Evolutionary conservation across 1,284 basidiomycete genomes (phyloP).

Genomic region (Stygiomarasmius scandens): DNA sequence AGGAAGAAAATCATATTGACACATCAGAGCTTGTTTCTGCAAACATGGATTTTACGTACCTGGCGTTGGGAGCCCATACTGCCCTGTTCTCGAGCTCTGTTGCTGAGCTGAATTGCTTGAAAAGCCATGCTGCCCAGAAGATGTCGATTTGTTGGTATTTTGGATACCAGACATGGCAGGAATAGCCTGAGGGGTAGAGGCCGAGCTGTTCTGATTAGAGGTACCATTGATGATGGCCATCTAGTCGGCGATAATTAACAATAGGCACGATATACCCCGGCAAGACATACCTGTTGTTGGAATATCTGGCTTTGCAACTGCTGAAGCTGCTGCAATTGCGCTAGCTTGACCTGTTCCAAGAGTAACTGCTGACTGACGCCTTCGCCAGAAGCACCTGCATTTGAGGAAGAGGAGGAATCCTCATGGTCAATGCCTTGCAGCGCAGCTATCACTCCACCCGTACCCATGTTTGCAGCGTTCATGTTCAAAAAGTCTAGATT

Average conservation of each 20-base stretch:
- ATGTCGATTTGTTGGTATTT: not conserved
- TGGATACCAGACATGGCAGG: not conserved
- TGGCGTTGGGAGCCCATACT: constrained; percentile 65
- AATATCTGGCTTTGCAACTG: constrained; percentile 82
- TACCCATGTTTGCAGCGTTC: constrained; percentile 7
- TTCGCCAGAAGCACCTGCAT: constrained; percentile 9
- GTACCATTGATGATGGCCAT: constrained; percentile 71
- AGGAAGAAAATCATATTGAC: constrained; percentile 9
- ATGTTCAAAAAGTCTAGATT: not conserved
- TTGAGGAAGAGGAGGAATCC: not conserved
- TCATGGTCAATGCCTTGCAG: constrained; percentile 9
- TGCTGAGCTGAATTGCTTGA: not conserved
- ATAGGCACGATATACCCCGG: constrained; percentile 1
- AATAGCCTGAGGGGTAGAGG: constrained; percentile 11
- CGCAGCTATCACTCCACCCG: constrained; percentile 11
- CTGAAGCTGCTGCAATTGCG: constrained; percentile 75
- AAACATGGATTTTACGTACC: constrained; percentile 41
- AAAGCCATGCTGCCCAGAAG: not conserved
- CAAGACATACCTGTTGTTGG: constrained; percentile 76
- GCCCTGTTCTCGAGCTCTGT: not conserved
- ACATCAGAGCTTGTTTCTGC: not conserved
- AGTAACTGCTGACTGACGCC: constrained; percentile 25
- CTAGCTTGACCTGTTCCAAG: constrained; percentile 69
- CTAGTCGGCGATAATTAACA: constrained; percentile 36
- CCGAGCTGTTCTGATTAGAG: constrained; percentile 22